Evolutionary conservation across 441 rosid genomes (phyloP).

Genomic region (Adansonia madagascariensis): DNA sequence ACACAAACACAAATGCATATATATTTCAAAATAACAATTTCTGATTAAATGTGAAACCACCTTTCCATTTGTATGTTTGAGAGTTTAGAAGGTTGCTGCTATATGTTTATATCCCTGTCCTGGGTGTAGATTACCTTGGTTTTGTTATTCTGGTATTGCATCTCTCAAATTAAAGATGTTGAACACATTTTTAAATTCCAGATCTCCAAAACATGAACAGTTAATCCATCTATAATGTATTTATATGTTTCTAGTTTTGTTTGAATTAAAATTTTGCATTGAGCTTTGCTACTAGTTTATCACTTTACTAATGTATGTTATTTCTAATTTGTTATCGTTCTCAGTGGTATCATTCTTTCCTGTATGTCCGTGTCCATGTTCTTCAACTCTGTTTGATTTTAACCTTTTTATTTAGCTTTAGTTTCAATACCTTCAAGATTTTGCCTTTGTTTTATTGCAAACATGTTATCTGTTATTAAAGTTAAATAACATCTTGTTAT

Average conservation of each 20-base stretch:
- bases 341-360: not conserved
- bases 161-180: not conserved
- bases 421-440: not conserved
- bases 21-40: not conserved
- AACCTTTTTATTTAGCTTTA: not conserved
- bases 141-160: not conserved
- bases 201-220: not conserved
- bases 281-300: constrained; percentile 2
- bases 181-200: not conserved
- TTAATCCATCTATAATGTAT: constrained; percentile 3
- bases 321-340: not conserved
- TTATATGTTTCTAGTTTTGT: not conserved
- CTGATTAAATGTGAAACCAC: not conserved
- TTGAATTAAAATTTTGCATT: not conserved
- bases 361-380: not conserved
- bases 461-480: not conserved
- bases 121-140: not conserved
- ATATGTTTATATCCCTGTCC: not conserved
- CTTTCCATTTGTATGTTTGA: not conserved
- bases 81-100: not conserved
- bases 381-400: not conserved
- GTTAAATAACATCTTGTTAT: not conserved
- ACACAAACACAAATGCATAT: not conserved
- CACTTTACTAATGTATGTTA: not conserved
- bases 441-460: not conserved